Evolutionary conservation across 164 flowering plant genomes (phyloP).

Genomic region (Kalanchoe fedtschenkoi): DNA sequence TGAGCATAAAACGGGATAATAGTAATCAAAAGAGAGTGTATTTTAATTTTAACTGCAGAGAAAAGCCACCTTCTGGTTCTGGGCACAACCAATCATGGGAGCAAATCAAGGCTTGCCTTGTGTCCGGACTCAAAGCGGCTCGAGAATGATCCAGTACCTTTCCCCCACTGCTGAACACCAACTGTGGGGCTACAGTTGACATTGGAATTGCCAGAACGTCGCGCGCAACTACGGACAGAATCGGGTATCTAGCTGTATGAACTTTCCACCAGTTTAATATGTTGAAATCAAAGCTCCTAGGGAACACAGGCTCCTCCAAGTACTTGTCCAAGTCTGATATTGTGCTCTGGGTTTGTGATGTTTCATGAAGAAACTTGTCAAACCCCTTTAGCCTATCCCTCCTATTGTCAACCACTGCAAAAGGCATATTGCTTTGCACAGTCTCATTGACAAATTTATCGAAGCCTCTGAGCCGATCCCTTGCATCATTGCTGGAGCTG

Average conservation of each 20-base stretch:
- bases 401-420: constrained; percentile 17
- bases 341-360: constrained; percentile 31
- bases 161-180: constrained; percentile 32
- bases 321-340: constrained; percentile 62
- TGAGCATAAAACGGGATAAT: neutral
- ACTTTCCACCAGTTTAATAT: constrained; percentile 80
- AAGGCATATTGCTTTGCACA: constrained; percentile 22
- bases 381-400: constrained; percentile 59
- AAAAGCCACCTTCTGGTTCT: constrained; percentile 35
- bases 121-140: constrained; percentile 38
- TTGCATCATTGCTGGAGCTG: constrained; percentile 18
- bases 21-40: neutral
- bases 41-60: neutral
- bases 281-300: constrained; percentile 53
- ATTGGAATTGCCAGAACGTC: constrained; percentile 61
- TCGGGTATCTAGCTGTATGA: constrained; percentile 61
- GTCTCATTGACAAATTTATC: constrained; percentile 57
- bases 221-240: constrained; percentile 67
- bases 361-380: constrained; percentile 45
- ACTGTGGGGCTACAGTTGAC: constrained; percentile 34
- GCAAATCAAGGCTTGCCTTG: constrained; percentile 60
- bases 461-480: constrained; percentile 54
- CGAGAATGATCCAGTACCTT: constrained; percentile 40
- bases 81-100: constrained; percentile 56
- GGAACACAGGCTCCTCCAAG: constrained; percentile 64